Base-by-base conservation (phyloP, 2,329 filamentous ascomycete species). In the Alternaria angustiovoidea region DNA sequence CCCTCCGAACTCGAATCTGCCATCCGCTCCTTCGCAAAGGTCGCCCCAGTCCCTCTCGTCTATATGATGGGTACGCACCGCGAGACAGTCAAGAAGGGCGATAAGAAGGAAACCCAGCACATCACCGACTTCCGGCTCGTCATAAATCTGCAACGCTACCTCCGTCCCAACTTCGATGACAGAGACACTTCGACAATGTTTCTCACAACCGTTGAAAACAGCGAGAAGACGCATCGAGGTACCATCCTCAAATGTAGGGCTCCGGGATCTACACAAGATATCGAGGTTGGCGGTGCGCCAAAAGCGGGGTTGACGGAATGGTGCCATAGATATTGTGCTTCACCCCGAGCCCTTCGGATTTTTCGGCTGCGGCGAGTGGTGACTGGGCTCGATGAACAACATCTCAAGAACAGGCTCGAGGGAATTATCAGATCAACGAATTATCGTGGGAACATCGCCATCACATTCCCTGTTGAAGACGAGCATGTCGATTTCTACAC, bases 291-390 rank as follows among this genome's bases (percentile, higher is more conserved):
- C 12, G 81, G 81, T 11, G 62, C 67, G 26, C 67, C 60, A 6
- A 49, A 79, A 77, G 71, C 83, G 69, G 36, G 78, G 69, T 20
- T 88, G 11, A 75, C 74, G 22, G 85, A 88, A 59, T 93, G 91
- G 90, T 92, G 89, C 68, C 85, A 89, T 59, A 84, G 85, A 39
- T 94, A 87, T 78, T 89, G 87, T 68, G 84, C 84, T 2, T 87
- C 84, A 64, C 79, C 81, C 22, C 82, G 86, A 1, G 80, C 80
- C 8, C 80, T 92, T 34, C 89, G 89, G 71, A 75, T 77, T 56
- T 82, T 83, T 65, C 78, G 80, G 8, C 68, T 82, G 7, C 66
- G 68, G 12, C 76, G 80, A 24, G 64, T 64, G n/a, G 80, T 92
- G 49, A 75, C 81, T 0, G 89, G 90, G 22, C 86, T 91, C 73